phyloP scores from a whole-genome alignment of 257 asterid species.

The Przewalskia tangutica region DNA sequence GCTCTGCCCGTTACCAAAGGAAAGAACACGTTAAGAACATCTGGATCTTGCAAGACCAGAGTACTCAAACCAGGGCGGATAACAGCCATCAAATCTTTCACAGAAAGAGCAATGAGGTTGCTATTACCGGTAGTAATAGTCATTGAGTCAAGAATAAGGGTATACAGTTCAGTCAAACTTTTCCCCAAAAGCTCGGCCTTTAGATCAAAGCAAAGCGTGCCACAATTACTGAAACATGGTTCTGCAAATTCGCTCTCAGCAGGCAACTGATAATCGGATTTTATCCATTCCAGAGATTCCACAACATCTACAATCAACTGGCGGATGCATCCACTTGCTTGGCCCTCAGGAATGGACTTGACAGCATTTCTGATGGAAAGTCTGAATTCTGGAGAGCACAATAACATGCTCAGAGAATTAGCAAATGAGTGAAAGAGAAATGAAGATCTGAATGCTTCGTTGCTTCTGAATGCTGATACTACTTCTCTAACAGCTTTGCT shows the following conservation, averaged over 20 bases:
- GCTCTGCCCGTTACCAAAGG: constrained; percentile 34
- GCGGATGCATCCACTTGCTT: constrained; percentile 65
- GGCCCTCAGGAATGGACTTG: constrained; percentile 87
- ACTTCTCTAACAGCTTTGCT: constrained; percentile 63
- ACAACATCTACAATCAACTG: constrained; percentile 45
- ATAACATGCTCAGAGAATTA: constrained; percentile 44
- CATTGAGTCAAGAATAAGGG: constrained; percentile 59
- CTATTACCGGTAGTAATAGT: constrained; percentile 74
- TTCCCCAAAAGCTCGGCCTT: constrained; percentile 65
- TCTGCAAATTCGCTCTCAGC: constrained; percentile 18
- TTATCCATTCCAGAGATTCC: constrained; percentile 70
- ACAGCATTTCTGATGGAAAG: constrained; percentile 63
- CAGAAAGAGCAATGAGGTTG: constrained; percentile 45
- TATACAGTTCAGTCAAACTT: constrained; percentile 57
- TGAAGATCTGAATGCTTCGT: constrained; percentile 19
- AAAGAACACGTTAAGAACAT: constrained; percentile 25
- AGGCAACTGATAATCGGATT: constrained; percentile 30
- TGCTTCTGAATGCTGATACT: constrained; percentile 21
- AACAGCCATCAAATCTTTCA: constrained; percentile 47
- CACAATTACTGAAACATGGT: constrained; percentile 12
- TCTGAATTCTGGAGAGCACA: constrained; percentile 60
- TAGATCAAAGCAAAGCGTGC: constrained; percentile 21
- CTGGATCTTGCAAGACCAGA: constrained; percentile 34
- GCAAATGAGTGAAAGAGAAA: constrained; percentile 24
- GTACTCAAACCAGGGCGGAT: constrained; percentile 41